Conservation (phyloP, 2,329 filamentous ascomycete species). For the Myriosclerotinia duriaeana region DNA sequence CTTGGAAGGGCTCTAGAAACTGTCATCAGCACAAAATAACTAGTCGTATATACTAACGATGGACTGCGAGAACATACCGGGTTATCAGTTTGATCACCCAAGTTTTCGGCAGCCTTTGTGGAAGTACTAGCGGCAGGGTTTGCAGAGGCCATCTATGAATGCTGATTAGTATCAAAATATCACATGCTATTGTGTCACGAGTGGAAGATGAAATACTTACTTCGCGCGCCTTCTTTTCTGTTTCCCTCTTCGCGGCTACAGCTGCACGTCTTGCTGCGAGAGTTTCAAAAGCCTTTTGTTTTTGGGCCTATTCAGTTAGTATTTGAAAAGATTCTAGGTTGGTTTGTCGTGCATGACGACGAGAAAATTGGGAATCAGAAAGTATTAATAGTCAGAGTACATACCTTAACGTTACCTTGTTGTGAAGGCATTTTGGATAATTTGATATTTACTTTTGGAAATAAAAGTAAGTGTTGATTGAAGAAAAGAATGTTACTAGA, state of each 20-base stretch:
- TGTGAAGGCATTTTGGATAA: constrained; percentile 4
- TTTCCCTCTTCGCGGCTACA: background rate
- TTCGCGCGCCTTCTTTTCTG: background rate
- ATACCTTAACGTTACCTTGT: background rate
- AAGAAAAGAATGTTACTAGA: too few species aligned
- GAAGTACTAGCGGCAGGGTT: background rate
- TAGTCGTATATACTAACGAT: background rate
- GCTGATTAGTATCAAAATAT: background rate
- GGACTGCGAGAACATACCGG: background rate
- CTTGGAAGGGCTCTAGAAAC: background rate
- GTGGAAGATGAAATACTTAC: background rate
- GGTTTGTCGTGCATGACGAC: background rate
- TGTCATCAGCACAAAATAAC: background rate
- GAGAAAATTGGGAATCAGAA: too few species aligned
- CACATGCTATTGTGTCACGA: background rate
- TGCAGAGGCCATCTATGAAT: background rate
- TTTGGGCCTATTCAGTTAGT: constrained; percentile 5
- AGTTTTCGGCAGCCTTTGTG: background rate
- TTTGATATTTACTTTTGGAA: background rate
- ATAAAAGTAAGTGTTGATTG: too few species aligned
- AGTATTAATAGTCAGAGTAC: background rate
- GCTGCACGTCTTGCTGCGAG: background rate
- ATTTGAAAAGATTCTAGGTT: background rate
- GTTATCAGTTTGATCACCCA: background rate
- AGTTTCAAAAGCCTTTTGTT: background rate